Conservation (phyloP, 1,284 basidiomycete genomes). For the Pisolithus thermaeus region DNA sequence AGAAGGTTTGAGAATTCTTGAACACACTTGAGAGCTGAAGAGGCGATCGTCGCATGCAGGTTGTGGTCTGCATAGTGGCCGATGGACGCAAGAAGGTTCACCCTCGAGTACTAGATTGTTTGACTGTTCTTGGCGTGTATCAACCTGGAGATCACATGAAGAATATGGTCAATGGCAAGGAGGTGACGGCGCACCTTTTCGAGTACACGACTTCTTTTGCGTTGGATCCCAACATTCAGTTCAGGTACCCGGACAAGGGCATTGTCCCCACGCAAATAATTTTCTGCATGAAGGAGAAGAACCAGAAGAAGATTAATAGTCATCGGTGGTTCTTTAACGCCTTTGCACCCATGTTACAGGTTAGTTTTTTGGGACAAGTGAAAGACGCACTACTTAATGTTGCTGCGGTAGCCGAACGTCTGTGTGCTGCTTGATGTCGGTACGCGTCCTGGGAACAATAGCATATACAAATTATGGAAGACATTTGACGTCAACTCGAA, state of each 20-base stretch:
- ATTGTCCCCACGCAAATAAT: slow-evolving; percentile 91
- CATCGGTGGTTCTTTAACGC: slow-evolving; percentile 97
- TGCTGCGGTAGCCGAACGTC: slow-evolving; percentile 65
- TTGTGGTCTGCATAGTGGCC: slow-evolving; percentile 93
- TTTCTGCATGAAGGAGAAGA: slow-evolving; percentile 92
- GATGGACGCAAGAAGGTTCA: slow-evolving; percentile 92
- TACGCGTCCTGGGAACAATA: slow-evolving; percentile 79
- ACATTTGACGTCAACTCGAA: slow-evolving; percentile 91
- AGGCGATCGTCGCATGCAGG: slow-evolving; percentile 37
- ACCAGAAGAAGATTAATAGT: slow-evolving; percentile 94
- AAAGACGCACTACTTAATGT: background rate
- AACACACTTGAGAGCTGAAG: background rate
- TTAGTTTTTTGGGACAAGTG: slow-evolving; percentile 19
- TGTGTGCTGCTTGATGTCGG: slow-evolving; percentile 92
- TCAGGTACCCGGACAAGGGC: slow-evolving; percentile 94
- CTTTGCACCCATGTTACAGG: slow-evolving; percentile 70
- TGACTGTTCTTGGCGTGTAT: slow-evolving; percentile 76
- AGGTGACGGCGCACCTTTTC: slow-evolving; percentile 91
- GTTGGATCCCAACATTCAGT: slow-evolving; percentile 84
- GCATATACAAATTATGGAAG: slow-evolving; percentile 93
- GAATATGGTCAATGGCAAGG: slow-evolving; percentile 81
- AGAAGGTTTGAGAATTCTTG: slow-evolving; percentile 60
- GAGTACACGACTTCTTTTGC: slow-evolving; percentile 94
- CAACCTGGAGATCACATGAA: slow-evolving; percentile 83
- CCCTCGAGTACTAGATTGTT: slow-evolving; percentile 89